phyloP scores from a whole-genome alignment of 2,329 filamentous ascomycete species.

The Colletotrichum paranaense region DNA sequence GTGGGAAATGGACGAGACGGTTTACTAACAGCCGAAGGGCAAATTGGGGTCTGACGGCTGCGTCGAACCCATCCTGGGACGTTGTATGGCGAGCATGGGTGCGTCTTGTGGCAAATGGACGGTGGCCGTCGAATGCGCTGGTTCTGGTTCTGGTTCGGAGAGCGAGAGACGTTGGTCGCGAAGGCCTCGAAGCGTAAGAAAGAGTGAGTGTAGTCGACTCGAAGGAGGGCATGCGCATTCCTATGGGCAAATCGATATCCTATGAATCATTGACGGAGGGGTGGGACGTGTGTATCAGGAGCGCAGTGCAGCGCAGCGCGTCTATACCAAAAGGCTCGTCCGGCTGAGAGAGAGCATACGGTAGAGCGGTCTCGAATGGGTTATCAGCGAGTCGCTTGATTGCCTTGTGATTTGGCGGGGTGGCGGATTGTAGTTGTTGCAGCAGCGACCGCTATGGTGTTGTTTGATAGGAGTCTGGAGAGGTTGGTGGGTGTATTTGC shows the following conservation, averaged over 20 bases:
- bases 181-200: background rate
- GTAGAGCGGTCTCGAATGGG: slow-evolving; percentile 1
- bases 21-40: slow-evolving; percentile 75
- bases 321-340: slow-evolving; percentile 8
- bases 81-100: slow-evolving; percentile 68
- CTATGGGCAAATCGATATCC: slow-evolving; percentile 31
- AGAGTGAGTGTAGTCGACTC: slow-evolving; percentile 30
- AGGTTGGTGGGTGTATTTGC: slow-evolving; percentile 32
- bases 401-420: slow-evolving; percentile 35
- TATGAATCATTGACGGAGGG: slow-evolving; percentile 26
- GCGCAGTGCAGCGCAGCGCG: slow-evolving; percentile 4
- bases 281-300: slow-evolving; percentile 18
- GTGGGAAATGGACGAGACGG: slow-evolving; percentile 23
- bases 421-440: slow-evolving; percentile 25
- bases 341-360: slow-evolving; percentile 16
- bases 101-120: slow-evolving; percentile 46
- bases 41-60: slow-evolving; percentile 66
- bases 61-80: slow-evolving; percentile 70
- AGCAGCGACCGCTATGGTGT: slow-evolving; percentile 16
- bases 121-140: slow-evolving; percentile 21
- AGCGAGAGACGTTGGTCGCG: slow-evolving; percentile 11
- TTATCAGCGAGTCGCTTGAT: slow-evolving; percentile 14
- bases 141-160: slow-evolving; percentile 14
- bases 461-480: slow-evolving; percentile 19
- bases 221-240: slow-evolving; percentile 29